A percentile compares a stretch with the other conserved stretches of the same genome.
These are phyloP conservation scores for Arachis monticola DNA, from an alignment of 331 rosid species.

Conservation along the genomic window DNA sequence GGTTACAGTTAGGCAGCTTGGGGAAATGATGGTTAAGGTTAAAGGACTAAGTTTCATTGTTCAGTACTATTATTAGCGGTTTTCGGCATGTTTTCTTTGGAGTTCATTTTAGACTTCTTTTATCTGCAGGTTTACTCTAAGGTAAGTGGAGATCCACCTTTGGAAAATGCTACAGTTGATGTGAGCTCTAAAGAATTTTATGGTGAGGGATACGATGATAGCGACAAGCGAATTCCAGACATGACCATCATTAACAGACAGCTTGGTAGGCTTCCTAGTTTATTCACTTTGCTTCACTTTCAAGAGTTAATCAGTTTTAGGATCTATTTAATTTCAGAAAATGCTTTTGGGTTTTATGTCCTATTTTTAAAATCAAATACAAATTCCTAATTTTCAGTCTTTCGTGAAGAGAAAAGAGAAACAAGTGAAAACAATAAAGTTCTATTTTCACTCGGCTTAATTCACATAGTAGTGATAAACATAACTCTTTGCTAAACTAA, in stretches of 20 bases:
- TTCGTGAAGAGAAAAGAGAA: too few relatives aligned
- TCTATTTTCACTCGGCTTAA: too few relatives aligned
- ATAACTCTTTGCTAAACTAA: too few relatives aligned
- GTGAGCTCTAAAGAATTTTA: conserved; percentile 90
- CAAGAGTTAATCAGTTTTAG: neutral
- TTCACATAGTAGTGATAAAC: too few relatives aligned
- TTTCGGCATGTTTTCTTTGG: neutral
- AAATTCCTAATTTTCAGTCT: neutral
- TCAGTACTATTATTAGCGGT: conserved; percentile 7
- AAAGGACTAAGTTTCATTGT: conserved; percentile 31
- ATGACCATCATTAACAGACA: conserved; percentile 91
- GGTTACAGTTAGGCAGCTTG: conserved; percentile 96
- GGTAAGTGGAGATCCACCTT: conserved; percentile 72
- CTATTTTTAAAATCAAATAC: too few relatives aligned
- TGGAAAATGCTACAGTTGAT: conserved; percentile 70
- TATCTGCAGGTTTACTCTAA: conserved; percentile 72
- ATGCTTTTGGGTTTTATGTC: too few relatives aligned
- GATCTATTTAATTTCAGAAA: too few relatives aligned
- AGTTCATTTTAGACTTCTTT: neutral
- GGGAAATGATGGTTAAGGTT: conserved; percentile 93
- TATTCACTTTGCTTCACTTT: neutral
- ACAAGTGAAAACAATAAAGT: too few relatives aligned
- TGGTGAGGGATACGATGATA: conserved; percentile 94
- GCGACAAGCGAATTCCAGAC: conserved; percentile 95
- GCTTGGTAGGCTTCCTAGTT: conserved; percentile 63